Percentiles rank a stretch among this genome's conserved stretches.
Evolutionary conservation across 1,284 basidiomycete genomes (phyloP).

Genomic region (Sporisorium exsertum): DNA sequence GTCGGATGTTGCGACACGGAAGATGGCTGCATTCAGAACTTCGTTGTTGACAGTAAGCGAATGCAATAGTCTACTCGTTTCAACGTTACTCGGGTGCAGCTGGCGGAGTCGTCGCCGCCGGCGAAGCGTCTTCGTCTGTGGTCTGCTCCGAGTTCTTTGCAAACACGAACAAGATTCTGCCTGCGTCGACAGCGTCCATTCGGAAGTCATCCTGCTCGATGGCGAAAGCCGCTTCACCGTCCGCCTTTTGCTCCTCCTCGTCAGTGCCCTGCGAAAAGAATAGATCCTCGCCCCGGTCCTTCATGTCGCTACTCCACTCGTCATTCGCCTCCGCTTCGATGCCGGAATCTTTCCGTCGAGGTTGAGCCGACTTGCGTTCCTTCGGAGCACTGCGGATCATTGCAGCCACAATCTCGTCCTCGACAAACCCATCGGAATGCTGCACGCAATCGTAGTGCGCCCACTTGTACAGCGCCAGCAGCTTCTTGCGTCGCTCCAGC

Average conservation of each 20-base stretch:
- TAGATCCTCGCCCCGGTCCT: constrained; percentile 32
- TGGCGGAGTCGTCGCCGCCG: constrained; percentile 5
- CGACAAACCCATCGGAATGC: constrained; percentile 33
- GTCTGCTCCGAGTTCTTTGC: constrained; percentile 40
- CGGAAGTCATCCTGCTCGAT: constrained; percentile 11
- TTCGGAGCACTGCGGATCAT: constrained; percentile 17
- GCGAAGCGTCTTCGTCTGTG: constrained; percentile 9
- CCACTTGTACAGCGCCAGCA: constrained; percentile 88
- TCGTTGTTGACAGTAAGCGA: not conserved
- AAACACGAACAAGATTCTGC: constrained; percentile 51
- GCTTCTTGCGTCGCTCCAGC: constrained; percentile 78
- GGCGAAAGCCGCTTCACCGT: not conserved
- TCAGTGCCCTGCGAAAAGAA: constrained; percentile 18
- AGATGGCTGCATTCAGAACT: not conserved
- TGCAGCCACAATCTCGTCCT: constrained; percentile 34
- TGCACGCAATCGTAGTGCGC: constrained; percentile 77
- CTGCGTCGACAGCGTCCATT: constrained; percentile 31
- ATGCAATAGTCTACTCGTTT: not conserved
- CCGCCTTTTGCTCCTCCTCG: constrained; percentile 6
- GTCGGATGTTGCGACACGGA: not conserved
- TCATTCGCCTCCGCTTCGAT: constrained; percentile 27
- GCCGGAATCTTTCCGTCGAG: not conserved
- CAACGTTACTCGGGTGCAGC: constrained; percentile 11
- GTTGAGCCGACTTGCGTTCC: not conserved
- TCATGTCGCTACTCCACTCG: constrained; percentile 36